phyloP scores from a whole-genome alignment of 352 stramenopile genomes.

The Phytophthora crassamura region DNA sequence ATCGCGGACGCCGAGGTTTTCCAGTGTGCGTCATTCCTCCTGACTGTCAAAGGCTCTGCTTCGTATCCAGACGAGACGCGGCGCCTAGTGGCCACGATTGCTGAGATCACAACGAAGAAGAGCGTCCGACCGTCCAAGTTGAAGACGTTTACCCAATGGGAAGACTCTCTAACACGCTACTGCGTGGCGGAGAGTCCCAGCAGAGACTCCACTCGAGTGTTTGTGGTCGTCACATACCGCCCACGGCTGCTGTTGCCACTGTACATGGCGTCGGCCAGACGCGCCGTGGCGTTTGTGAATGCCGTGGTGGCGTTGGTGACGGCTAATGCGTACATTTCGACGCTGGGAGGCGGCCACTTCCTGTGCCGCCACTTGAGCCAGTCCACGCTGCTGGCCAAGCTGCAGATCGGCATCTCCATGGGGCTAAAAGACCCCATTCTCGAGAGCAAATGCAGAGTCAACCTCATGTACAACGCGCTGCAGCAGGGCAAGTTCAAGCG shows the following conservation, averaged over 20 bases:
- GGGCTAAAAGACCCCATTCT: constrained; percentile 76
- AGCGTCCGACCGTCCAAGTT: background rate
- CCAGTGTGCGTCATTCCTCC: constrained; percentile 40
- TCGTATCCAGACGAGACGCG: constrained; percentile 36
- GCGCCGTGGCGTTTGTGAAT: constrained; percentile 71
- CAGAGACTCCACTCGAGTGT: background rate
- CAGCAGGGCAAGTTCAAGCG: constrained; percentile 68
- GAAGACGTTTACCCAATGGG: constrained; percentile 21
- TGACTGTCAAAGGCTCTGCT: constrained; percentile 23
- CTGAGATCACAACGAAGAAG: background rate
- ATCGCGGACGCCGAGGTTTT: constrained; percentile 47
- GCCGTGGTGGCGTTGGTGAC: constrained; percentile 79
- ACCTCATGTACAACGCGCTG: constrained; percentile 84
- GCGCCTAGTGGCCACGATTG: constrained; percentile 25
- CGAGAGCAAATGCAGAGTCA: constrained; percentile 85
- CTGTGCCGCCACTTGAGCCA: constrained; percentile 76
- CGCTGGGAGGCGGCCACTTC: constrained; percentile 81
- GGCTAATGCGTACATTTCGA: constrained; percentile 87
- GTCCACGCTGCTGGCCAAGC: constrained; percentile 74
- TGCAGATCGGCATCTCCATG: constrained; percentile 83
- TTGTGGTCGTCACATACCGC: constrained; percentile 58
- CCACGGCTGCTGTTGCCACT: constrained; percentile 55
- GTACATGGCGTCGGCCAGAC: constrained; percentile 68
- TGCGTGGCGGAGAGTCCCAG: constrained; percentile 8
- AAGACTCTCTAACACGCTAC: constrained; percentile 33